These are phyloP conservation scores for Tulasnella calospora DNA, from an alignment of 768 basidiomycete genomes.

Conservation along the genomic window DNA sequence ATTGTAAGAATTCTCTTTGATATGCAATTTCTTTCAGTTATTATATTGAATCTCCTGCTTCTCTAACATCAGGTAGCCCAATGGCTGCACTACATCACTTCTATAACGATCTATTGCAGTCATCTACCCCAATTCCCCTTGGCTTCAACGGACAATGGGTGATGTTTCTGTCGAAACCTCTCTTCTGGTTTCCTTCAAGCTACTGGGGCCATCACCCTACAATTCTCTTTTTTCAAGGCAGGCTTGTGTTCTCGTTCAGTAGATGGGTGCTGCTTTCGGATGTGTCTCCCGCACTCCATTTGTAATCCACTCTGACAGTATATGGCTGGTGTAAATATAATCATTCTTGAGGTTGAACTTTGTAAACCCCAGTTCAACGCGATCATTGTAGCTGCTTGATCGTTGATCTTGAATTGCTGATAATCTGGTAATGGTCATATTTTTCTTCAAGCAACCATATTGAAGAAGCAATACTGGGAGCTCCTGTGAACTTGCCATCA, in stretches of 20 bases:
- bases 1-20: too few relatives aligned
- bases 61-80: not conserved
- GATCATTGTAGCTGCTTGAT: too few relatives aligned
- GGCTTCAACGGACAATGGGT: not conserved
- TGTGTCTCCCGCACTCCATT: not conserved
- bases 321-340: too few relatives aligned
- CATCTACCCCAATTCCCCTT: not conserved
- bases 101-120: not conserved
- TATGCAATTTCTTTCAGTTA: too few relatives aligned
- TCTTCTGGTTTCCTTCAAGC: not conserved
- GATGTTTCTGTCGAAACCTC: not conserved
- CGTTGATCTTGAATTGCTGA: too few relatives aligned
- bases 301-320: not conserved
- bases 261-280: not conserved
- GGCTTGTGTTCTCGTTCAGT: not conserved
- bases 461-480: too few relatives aligned
- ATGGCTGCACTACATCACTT: not conserved
- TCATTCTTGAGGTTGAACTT: too few relatives aligned
- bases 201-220: not conserved
- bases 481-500: too few relatives aligned
- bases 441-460: too few relatives aligned
- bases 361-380: too few relatives aligned
- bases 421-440: too few relatives aligned
- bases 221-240: not conserved
- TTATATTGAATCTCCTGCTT: too few relatives aligned